Percentiles rank a stretch among this genome's conserved stretches.
phyloP scores from a whole-genome alignment of 2,329 filamentous ascomycete species.

The Curvularia sp. region DNA sequence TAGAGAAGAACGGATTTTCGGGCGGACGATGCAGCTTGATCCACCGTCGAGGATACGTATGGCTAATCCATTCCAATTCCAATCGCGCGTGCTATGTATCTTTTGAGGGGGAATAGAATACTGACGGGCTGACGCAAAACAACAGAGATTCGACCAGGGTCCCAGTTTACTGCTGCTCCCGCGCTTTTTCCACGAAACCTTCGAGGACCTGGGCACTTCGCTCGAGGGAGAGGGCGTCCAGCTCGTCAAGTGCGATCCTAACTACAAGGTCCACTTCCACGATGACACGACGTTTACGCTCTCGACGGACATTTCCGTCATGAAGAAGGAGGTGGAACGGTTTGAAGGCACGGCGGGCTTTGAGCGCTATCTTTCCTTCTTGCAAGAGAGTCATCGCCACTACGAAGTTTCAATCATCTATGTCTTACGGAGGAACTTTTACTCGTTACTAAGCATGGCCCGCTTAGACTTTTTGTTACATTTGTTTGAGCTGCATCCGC shows the following conservation, averaged over 20 bases:
- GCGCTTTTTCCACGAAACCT: slow-evolving; percentile 72
- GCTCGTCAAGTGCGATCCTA: slow-evolving; percentile 75
- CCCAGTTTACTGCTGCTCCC: slow-evolving; percentile 77
- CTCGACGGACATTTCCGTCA: slow-evolving; percentile 71
- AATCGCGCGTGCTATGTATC: too few species aligned
- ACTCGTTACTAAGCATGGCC: slow-evolving; percentile 64
- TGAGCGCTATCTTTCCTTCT: slow-evolving; percentile 70
- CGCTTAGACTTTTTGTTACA: slow-evolving; percentile 66
- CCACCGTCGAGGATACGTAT: slow-evolving; percentile 64
- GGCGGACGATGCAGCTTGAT: slow-evolving; percentile 76
- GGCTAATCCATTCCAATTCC: slow-evolving; percentile 9
- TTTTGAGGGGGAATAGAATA: too few species aligned
- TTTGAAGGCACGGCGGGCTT: slow-evolving; percentile 76
- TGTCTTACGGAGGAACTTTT: slow-evolving; percentile 73
- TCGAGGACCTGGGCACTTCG: slow-evolving; percentile 71
- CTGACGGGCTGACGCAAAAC: neutral
- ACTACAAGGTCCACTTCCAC: slow-evolving; percentile 77
- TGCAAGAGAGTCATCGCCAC: slow-evolving; percentile 72
- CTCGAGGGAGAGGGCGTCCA: slow-evolving; percentile 71
- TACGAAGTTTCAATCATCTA: slow-evolving; percentile 72
- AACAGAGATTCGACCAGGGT: slow-evolving; percentile 74
- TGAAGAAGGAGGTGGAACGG: slow-evolving; percentile 76
- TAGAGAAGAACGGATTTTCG: slow-evolving; percentile 79
- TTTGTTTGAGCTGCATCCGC: slow-evolving; percentile 69
- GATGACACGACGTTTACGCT: slow-evolving; percentile 70